phyloP scores from a whole-genome alignment of 192 early-diverging fungal genomes.

The Coemansia erecta region DNA sequence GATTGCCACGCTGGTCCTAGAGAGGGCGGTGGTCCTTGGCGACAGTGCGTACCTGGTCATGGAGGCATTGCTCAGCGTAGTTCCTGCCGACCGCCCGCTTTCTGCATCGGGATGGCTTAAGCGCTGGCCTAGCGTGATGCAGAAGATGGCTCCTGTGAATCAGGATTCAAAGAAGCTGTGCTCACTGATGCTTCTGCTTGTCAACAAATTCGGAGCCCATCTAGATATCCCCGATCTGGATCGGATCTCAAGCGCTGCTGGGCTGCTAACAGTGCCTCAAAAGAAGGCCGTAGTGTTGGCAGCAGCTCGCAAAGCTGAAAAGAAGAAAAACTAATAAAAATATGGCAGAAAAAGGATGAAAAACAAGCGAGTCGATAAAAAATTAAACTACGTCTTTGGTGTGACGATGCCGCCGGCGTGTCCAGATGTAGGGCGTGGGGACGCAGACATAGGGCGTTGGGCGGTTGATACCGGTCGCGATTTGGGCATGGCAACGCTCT shows the following conservation, averaged over 20 bases:
- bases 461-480: not conserved
- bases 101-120: constrained; percentile 9
- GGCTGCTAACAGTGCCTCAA: constrained; percentile 22
- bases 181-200: constrained; percentile 35
- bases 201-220: constrained; percentile 36
- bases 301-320: constrained; percentile 9
- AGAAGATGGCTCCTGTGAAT: constrained; percentile 3
- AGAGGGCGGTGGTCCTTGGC: not conserved
- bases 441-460: constrained; percentile 8
- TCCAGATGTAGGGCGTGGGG: not conserved
- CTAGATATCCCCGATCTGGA: constrained; percentile 17
- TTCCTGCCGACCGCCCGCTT: constrained; percentile 6
- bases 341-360: not conserved
- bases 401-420: not conserved
- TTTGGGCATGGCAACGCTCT: constrained; percentile 5
- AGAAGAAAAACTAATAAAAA: constrained; percentile 6
- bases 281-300: constrained; percentile 32
- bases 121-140: constrained; percentile 25
- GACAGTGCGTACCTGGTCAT: constrained; percentile 22
- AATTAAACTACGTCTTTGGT: no score
- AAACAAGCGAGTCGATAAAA: not conserved
- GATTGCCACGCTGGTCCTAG: constrained; percentile 3
- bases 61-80: constrained; percentile 26
- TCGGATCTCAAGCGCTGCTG: constrained; percentile 19
- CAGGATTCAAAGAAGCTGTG: constrained; percentile 32